These are phyloP conservation scores for Coemansia sp. DNA, from an alignment of 192 early-diverging fungal genomes.

Conservation along the genomic window DNA sequence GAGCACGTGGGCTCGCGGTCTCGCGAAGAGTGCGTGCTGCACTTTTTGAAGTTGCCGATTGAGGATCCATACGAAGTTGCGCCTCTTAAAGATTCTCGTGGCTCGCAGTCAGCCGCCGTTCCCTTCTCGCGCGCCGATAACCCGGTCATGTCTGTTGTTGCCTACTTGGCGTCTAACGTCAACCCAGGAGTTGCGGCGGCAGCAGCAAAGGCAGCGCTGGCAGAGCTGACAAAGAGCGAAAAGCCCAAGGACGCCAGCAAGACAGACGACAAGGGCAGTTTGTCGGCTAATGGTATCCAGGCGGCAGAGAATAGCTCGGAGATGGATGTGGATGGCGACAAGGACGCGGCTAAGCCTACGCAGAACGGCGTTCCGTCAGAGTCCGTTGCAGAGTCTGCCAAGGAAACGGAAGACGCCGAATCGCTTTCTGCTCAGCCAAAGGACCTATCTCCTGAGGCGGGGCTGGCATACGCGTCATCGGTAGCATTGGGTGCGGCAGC, in stretches of 20 bases:
- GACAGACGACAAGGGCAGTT: slow-evolving; percentile 4
- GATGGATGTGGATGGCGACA: slow-evolving; percentile 14
- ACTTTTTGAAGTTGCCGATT: slow-evolving; percentile 87
- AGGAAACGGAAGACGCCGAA: slow-evolving; percentile 12
- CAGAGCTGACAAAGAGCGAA: slow-evolving; percentile 56
- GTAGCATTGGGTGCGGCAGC: slow-evolving; percentile 90
- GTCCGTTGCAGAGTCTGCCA: not conserved
- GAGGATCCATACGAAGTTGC: slow-evolving; percentile 70
- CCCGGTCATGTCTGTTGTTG: slow-evolving; percentile 86
- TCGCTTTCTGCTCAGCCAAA: slow-evolving; percentile 6
- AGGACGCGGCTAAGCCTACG: slow-evolving; percentile 12
- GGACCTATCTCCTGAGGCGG: slow-evolving; percentile 33
- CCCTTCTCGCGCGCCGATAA: slow-evolving; percentile 84
- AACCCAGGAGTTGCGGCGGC: slow-evolving; percentile 83
- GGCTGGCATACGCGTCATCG: slow-evolving; percentile 75
- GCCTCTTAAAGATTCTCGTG: slow-evolving; percentile 23
- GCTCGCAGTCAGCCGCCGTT: slow-evolving; percentile 58
- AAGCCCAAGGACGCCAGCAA: slow-evolving; percentile 9
- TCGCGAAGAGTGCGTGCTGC: slow-evolving; percentile 86
- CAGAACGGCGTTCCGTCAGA: slow-evolving; percentile 3
- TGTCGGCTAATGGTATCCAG: not conserved
- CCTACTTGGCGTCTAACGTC: slow-evolving; percentile 83
- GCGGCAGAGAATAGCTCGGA: slow-evolving; percentile 1
- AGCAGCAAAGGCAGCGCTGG: slow-evolving; percentile 80
- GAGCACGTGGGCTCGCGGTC: slow-evolving; percentile 89